These are phyloP conservation scores for Oxytropis ochrocephala DNA, from an alignment of 306 rosid genomes.

Conservation along the genomic window DNA sequence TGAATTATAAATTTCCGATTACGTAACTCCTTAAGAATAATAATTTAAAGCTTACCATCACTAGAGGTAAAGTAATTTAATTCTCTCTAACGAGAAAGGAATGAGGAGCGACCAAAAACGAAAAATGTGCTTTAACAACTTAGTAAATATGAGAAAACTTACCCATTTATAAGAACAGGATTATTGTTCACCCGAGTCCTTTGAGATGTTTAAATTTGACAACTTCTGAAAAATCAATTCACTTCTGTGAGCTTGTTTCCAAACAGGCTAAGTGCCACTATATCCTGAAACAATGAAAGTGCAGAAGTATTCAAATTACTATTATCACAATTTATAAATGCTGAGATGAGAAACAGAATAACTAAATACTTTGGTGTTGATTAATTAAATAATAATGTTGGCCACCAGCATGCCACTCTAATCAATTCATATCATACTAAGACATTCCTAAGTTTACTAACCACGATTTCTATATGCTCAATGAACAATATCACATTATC, in stretches of 20 bases:
- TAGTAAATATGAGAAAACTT: background rate
- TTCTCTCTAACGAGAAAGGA: background rate
- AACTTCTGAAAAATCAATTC: conserved; percentile 56
- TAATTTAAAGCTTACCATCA: conserved; percentile 39
- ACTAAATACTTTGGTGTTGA: too few species aligned
- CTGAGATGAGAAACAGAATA: too few species aligned
- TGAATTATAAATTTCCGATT: too few species aligned
- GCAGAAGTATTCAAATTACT: too few species aligned
- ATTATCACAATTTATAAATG: too few species aligned
- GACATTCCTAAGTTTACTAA: too few species aligned
- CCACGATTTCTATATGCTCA: too few species aligned
- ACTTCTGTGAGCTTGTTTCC: conserved; percentile 56
- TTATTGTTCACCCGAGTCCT: conserved; percentile 75
- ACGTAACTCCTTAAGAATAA: conserved; percentile 34
- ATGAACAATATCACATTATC: too few species aligned
- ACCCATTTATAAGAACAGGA: conserved; percentile 48
- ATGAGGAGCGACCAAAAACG: background rate
- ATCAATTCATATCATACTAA: too few species aligned
- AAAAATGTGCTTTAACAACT: background rate
- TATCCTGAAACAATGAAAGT: too few species aligned
- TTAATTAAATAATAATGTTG: too few species aligned
- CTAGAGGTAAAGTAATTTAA: conserved; percentile 26
- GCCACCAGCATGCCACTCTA: too few species aligned
- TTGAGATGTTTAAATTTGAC: conserved; percentile 50
- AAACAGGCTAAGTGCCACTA: conserved; percentile 66